A percentile compares a stretch with the other conserved stretches of the same genome.
phyloP scores from a whole-genome alignment of 768 basidiomycete genomes.

The Roridomyces roridus region DNA sequence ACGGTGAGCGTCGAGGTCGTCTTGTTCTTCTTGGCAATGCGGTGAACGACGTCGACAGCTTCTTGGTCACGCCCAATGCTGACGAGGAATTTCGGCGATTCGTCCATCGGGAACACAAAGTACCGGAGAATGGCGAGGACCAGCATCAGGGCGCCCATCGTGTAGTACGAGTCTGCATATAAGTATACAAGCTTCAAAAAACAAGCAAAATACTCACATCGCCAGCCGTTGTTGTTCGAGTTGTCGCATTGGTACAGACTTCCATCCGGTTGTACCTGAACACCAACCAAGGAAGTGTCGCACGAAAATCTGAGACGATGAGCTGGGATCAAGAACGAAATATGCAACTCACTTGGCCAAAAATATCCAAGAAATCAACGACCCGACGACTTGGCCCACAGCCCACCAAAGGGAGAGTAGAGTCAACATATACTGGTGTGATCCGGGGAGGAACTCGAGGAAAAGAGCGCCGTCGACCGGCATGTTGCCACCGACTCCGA shows the following conservation, averaged over 20 bases:
- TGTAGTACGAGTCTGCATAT: conserved; percentile 53
- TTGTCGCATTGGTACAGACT: conserved; percentile 38
- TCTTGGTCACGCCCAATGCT: conserved; percentile 54
- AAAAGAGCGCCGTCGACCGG: conserved; percentile 68
- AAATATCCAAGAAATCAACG: conserved; percentile 62
- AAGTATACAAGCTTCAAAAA: conserved; percentile 36
- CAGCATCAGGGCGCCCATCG: conserved; percentile 67
- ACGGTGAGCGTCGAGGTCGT: conserved; percentile 48
- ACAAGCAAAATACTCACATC: conserved; percentile 52
- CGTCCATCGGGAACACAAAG: conserved; percentile 60
- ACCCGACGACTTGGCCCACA: conserved; percentile 5
- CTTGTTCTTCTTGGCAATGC: conserved; percentile 58
- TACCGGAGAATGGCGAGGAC: conserved; percentile 56
- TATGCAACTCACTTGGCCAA: conserved; percentile 48
- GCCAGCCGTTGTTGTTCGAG: conserved; percentile 60
- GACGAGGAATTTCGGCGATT: conserved; percentile 69
- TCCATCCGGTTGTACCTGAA: conserved; percentile 46
- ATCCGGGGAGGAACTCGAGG: conserved; percentile 61
- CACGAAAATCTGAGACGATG: conserved; percentile 8
- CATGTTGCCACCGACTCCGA: conserved; percentile 62
- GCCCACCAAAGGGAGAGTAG: conserved; percentile 70
- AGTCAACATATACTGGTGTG: conserved; percentile 64
- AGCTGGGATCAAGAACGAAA: too few species aligned
- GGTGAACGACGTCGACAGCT: conserved; percentile 57
- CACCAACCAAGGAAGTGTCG: conserved; percentile 50